These are phyloP conservation scores for Suillus ampliporus DNA, from an alignment of 768 basidiomycete genomes.

Conservation along the genomic window DNA sequence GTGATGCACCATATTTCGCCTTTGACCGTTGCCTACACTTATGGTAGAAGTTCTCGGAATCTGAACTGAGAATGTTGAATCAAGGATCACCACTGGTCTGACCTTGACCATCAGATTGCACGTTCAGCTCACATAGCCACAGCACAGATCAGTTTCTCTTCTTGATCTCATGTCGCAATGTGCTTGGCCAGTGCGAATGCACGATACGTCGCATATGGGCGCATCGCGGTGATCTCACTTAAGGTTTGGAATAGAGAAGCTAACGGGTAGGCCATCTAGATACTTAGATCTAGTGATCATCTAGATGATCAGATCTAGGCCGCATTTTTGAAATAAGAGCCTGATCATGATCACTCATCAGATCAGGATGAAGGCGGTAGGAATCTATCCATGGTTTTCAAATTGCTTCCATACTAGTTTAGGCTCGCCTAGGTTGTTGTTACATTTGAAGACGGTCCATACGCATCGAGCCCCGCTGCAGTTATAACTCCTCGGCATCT, in stretches of 20 bases:
- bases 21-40: too few species aligned
- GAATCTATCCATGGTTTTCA: neutral
- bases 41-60: too few species aligned
- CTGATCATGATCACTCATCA: constrained; percentile 1
- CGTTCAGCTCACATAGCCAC: neutral
- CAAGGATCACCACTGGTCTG: neutral
- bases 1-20: neutral
- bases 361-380: neutral
- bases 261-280: neutral
- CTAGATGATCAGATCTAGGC: neutral
- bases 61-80: neutral
- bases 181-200: too few species aligned
- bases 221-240: neutral
- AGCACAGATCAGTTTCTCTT: neutral
- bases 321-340: neutral
- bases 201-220: neutral
- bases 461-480: neutral
- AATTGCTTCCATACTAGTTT: constrained; percentile 1
- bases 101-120: neutral
- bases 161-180: neutral
- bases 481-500: neutral
- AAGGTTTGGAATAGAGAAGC: neutral
- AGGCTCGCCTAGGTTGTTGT: neutral
- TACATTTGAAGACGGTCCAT: neutral
- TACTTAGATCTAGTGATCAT: neutral